These are phyloP conservation scores for Claviceps capensis DNA, from an alignment of 2,329 filamentous ascomycete species.

Conservation along the genomic window DNA sequence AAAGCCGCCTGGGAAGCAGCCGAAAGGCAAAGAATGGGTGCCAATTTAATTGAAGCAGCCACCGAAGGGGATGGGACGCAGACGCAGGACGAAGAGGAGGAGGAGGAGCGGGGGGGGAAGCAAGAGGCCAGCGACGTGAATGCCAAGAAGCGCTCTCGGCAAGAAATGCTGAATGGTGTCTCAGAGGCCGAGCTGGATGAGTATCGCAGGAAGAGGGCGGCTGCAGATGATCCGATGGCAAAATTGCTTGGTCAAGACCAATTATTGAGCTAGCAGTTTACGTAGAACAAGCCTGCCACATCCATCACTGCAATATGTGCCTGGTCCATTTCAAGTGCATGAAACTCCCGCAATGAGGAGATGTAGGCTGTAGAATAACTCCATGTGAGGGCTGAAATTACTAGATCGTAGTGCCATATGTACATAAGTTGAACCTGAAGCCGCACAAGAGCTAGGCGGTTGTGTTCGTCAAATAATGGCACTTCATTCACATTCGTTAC, in stretches of 20 bases:
- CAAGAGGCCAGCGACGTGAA: slow-evolving; percentile 18
- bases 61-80: slow-evolving; percentile 15
- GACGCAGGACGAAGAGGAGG: slow-evolving; percentile 12
- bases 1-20: slow-evolving; percentile 68
- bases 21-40: slow-evolving; percentile 43
- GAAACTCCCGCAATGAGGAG: not conserved
- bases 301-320: not conserved
- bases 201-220: slow-evolving; percentile 62
- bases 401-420: not conserved
- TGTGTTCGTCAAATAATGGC: not conserved
- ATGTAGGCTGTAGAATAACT: not conserved
- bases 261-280: slow-evolving; percentile 25
- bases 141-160: slow-evolving; percentile 57
- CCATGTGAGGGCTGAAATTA: not conserved
- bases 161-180: slow-evolving; percentile 66
- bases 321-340: not conserved
- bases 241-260: slow-evolving; percentile 63
- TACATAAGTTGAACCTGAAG: not conserved
- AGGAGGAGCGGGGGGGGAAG: slow-evolving; percentile 15
- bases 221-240: slow-evolving; percentile 77
- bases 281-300: not conserved
- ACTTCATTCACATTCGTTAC: not conserved
- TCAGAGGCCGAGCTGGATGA: slow-evolving; percentile 77
- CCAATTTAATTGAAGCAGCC: slow-evolving; percentile 23
- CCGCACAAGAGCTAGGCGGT: not conserved